These are phyloP conservation scores for Pseudonitzschia delicatissima DNA, from an alignment of 108 stramenopile species.

Conservation along the genomic window DNA sequence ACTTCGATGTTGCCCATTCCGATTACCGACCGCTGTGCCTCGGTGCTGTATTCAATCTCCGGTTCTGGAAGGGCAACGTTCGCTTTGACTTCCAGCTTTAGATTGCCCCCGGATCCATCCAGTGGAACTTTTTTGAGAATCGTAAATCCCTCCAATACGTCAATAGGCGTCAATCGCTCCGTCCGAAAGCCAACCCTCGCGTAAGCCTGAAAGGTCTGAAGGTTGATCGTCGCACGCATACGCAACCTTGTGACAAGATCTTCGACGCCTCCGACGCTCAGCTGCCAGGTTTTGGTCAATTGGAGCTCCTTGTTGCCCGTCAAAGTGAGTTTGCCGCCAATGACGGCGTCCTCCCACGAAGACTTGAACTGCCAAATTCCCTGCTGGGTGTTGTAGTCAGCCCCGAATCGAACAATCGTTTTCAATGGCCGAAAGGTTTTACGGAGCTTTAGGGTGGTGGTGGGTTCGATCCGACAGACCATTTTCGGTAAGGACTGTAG, in stretches of 20 bases:
- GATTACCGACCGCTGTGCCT: constrained; percentile 51
- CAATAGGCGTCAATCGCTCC: constrained; percentile 58
- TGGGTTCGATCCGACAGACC: constrained; percentile 58
- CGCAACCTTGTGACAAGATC: constrained; percentile 65
- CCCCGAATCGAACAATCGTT: constrained; percentile 60
- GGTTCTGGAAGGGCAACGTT: constrained; percentile 73
- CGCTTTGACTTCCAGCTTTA: constrained; percentile 68
- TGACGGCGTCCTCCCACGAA: constrained; percentile 68
- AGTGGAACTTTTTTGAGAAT: constrained; percentile 51
- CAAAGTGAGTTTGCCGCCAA: constrained; percentile 64
- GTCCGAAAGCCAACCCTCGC: constrained; percentile 67
- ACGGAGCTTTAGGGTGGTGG: constrained; percentile 56
- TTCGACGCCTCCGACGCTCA: constrained; percentile 51
- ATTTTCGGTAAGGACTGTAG: constrained; percentile 48
- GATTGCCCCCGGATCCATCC: constrained; percentile 52
- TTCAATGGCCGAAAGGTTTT: constrained; percentile 60
- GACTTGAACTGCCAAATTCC: constrained; percentile 74
- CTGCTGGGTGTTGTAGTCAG: constrained; percentile 68
- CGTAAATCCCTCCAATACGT: constrained; percentile 65
- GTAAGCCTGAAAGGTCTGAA: constrained; percentile 57
- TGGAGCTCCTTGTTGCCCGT: constrained; percentile 50
- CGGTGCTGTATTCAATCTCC: constrained; percentile 63
- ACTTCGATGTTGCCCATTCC: constrained; percentile 76
- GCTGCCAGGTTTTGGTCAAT: constrained; percentile 58
- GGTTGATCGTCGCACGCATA: constrained; percentile 66